Evolutionary conservation across 768 basidiomycete species (phyloP).

Genomic region (Boletus pseudopeckii): DNA sequence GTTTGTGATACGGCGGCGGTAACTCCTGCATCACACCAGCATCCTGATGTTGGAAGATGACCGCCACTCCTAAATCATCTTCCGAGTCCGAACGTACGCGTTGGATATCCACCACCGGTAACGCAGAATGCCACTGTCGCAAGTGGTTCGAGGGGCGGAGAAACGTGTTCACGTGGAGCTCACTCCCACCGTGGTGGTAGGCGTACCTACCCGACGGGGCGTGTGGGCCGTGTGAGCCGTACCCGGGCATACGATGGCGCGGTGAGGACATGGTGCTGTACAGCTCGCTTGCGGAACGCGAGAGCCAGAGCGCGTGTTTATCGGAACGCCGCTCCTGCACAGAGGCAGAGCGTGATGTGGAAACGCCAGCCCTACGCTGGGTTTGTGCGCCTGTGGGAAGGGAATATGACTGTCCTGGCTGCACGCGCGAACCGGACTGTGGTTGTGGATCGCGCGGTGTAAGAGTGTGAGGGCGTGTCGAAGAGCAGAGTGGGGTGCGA

Average conservation of each 20-base stretch:
- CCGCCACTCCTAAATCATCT: not conserved
- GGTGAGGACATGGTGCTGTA: conserved; percentile 2
- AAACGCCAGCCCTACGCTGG: not conserved
- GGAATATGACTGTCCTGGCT: not conserved
- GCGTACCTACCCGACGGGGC: not conserved
- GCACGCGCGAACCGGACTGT: not conserved
- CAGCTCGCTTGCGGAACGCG: conserved; percentile 26
- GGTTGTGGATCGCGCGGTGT: not conserved
- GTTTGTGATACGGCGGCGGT: conserved; percentile 27
- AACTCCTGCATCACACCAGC: conserved; percentile 17
- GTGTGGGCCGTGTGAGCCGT: not conserved
- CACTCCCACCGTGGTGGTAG: not conserved
- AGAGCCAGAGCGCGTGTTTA: conserved; percentile 12
- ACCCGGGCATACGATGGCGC: not conserved
- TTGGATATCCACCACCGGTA: conserved; percentile 2
- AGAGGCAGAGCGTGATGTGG: not conserved
- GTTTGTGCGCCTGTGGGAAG: not conserved
- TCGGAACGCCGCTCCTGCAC: conserved; percentile 7
- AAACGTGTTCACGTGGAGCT: not conserved
- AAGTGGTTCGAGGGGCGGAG: conserved; percentile 8
- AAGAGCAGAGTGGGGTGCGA: not conserved
- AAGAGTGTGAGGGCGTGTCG: not conserved
- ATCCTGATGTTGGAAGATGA: conserved; percentile 19
- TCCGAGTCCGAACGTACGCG: not conserved
- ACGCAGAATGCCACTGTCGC: conserved; percentile 23